Percentiles rank a stretch among this genome's conserved stretches.
Evolutionary conservation across 164 flowering plant species (phyloP).

Genomic region (Paratinospora sagittata): DNA sequence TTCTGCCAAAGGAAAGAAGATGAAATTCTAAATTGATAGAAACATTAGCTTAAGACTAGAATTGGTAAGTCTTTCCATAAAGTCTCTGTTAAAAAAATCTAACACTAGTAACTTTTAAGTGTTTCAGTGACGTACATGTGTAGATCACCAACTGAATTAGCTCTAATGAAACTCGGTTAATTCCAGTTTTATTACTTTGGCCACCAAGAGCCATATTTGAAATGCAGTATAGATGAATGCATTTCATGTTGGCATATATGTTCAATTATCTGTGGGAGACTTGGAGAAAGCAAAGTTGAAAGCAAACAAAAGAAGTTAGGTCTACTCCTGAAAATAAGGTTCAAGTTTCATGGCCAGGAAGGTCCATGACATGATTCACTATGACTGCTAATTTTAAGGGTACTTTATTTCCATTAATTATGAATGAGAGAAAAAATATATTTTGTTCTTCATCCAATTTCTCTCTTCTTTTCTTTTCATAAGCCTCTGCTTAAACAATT

Average conservation of each 20-base stretch:
- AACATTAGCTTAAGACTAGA: neutral
- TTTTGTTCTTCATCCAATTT: neutral
- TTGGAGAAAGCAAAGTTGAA: too few species aligned
- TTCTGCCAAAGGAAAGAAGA: slow-evolving; percentile 27
- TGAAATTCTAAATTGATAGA: neutral
- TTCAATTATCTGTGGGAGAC: too few species aligned
- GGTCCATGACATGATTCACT: too few species aligned
- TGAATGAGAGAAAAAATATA: neutral
- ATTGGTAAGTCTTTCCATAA: neutral
- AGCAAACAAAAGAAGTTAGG: too few species aligned
- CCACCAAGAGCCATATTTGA: neutral
- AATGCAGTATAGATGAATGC: neutral
- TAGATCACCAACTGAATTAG: neutral
- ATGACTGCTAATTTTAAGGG: too few species aligned
- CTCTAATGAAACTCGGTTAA: neutral
- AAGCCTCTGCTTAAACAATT: too few species aligned
- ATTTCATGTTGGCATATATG: neutral
- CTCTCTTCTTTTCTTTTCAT: too few species aligned
- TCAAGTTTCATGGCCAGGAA: too few species aligned
- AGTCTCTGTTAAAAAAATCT: too few species aligned
- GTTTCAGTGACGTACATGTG: too few species aligned
- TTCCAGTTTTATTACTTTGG: neutral
- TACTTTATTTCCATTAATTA: neutral
- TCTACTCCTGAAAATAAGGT: too few species aligned
- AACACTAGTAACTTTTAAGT: too few species aligned